These are phyloP conservation scores for Hyaloperonospora arabidopsidis DNA, from an alignment of 352 stramenopile genomes.

Conservation along the genomic window DNA sequence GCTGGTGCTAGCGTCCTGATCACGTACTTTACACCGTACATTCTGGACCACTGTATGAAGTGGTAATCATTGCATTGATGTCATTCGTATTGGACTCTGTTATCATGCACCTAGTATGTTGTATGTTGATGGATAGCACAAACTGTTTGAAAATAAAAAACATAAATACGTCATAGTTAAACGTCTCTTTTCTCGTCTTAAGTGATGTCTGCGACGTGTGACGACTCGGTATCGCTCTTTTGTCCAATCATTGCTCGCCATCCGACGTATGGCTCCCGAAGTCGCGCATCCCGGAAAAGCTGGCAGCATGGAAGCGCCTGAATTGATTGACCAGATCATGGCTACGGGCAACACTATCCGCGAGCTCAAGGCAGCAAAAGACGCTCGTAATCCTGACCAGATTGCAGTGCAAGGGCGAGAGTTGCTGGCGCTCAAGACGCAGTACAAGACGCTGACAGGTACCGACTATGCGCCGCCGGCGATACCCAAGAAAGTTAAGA, in stretches of 20 bases:
- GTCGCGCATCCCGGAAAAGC: neutral
- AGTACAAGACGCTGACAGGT: constrained; percentile 75
- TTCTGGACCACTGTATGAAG: constrained; percentile 73
- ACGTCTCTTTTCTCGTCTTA: too few relatives aligned
- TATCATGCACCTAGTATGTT: too few relatives aligned
- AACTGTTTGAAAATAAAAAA: too few relatives aligned
- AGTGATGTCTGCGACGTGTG: too few relatives aligned
- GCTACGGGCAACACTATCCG: constrained; percentile 72
- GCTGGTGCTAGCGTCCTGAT: constrained; percentile 96
- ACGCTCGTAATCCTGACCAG: constrained; percentile 37
- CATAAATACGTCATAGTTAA: too few relatives aligned
- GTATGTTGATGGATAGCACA: too few relatives aligned
- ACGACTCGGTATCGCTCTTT: neutral
- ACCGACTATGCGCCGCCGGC: constrained; percentile 53
- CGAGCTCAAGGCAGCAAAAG: constrained; percentile 71
- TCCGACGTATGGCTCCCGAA: neutral
- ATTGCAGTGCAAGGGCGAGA: constrained; percentile 46
- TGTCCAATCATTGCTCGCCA: neutral
- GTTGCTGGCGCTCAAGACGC: constrained; percentile 61
- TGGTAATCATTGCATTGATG: constrained; percentile 40
- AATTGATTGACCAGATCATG: constrained; percentile 56
- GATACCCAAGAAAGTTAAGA: constrained; percentile 29
- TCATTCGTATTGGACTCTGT: too few relatives aligned
- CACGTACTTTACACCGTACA: constrained; percentile 94
- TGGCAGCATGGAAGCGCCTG: constrained; percentile 20